Evolutionary conservation across 2,329 filamentous ascomycete species (phyloP), one percentile per base, ranked within the genome.

Genomic region (Penicillium palitans): DNA sequence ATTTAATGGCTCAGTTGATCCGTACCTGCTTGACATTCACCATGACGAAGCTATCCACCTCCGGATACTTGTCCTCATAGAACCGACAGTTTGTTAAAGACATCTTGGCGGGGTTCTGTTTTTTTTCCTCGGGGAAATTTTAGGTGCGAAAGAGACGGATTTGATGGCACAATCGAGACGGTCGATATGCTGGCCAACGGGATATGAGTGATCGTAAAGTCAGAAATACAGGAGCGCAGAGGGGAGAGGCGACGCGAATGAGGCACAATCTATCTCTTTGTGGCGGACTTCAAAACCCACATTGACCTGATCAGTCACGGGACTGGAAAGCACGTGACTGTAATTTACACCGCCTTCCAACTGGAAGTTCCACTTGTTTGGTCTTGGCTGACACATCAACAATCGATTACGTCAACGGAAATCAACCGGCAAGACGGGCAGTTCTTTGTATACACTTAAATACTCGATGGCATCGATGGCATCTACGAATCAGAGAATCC

Each of bases 11-110:
- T 17, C 21, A 46, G 8, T 33, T 46, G 19, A 39, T 54, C 47
- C 72, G 44, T 76, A 93, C 90, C 88, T 96, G 92, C 86, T 96
- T 96, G 72, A 98, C 95, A 80, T 98, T 99, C 77, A 99, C 95
- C 95, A 99, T 99, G 76, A 99, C 96, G 81, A 97, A 98, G 84
- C 91, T 96, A 81, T 99, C 95, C 76, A 99, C 93, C 84, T 98
- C 95, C 59, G 92, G 92, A 74, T 90, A 97, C 80, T 96, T 96
- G 82, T 96, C 91, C 84, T 96, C 92, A 78, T 96, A 97, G 80
- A 96, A 97, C 73, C 92, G 91, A 80, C 90, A 96, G 82, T 96
- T 96, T 76, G 90, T 95, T 83, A 96, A 87, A 80, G 92, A 96
- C 90, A 96, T 96, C 72, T 76, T 90, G 85, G 83, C 81, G 82